Base-by-base conservation (phyloP, 2,329 filamentous ascomycete genomes). In the Fusarium redolens region DNA sequence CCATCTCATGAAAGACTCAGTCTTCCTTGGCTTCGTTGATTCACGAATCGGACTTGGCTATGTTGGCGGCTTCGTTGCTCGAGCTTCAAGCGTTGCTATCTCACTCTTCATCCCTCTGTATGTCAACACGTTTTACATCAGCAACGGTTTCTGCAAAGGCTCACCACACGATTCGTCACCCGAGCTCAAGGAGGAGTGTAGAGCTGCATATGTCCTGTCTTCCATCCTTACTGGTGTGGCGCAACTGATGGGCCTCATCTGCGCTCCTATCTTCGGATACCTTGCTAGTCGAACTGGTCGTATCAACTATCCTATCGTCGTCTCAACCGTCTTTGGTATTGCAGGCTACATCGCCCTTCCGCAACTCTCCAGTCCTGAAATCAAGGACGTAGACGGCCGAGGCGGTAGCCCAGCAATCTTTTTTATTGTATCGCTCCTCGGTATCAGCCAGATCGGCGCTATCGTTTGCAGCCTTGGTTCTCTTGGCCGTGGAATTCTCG, bases 381-480 rank as follows among this genome's bases (percentile, higher is more conserved):
- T 91, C 61, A 89, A 87, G 65, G 79, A 92, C 65, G 83, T 88
- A 1, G 85, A 90, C 35, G 91, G 91, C 7, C 86, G 92, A 31
- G 90, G 93, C 38, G 93, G 93, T 22, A 90, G 86, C 38, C 87
- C 89, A 0, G 85, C 83, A 15, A 90, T 97, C 20, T 95, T 97
- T 78, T 72, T 95, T 17, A 88, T 96, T 20, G 94, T 95, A 45
- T 89, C 92, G 0, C 83, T 97, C 22, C 90, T 98, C 43, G 96
- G 96, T 18, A 90, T 97, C 78, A 97, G 94, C 77, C 96, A 99
- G 82, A 98, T 99, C 69, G 96, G 96, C 4, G 93, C 95, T 15
- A 98, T 99, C 66, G 96, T 99, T 2, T 98, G 95, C 83, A 97
- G 94, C 72, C 88, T 99, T n/a, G 95, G 93, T 2, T 90, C 96